phyloP scores from a whole-genome alignment of 139 green algal species.

The Zygnema cylindricum region DNA sequence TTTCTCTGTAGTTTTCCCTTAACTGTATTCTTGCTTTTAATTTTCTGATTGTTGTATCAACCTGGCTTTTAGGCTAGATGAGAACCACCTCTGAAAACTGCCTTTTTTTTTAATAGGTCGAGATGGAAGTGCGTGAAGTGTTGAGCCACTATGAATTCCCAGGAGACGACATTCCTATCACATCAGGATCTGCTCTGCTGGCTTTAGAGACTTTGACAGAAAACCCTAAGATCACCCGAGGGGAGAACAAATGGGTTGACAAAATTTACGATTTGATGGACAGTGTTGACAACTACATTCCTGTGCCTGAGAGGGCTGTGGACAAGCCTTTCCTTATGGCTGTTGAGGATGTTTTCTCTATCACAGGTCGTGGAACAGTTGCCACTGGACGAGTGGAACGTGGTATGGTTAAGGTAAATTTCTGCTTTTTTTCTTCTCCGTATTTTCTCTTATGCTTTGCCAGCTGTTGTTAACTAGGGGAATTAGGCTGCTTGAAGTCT shows the following conservation, averaged over 20 bases:
- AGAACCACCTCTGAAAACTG: no score
- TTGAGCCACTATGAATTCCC: conserved; percentile 88
- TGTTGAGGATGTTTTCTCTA: conserved; percentile 96
- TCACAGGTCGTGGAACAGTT: conserved; percentile 92
- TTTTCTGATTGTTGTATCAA: no score
- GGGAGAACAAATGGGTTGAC: conserved; percentile 65
- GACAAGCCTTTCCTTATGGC: conserved; percentile 97
- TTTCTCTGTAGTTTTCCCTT: no score
- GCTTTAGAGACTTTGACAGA: conserved; percentile 44
- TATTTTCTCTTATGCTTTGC: background rate
- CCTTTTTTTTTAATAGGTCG: conserved; percentile 90
- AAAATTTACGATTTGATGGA: conserved; percentile 81
- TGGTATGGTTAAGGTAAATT: conserved; percentile 86
- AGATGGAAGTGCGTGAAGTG: conserved; percentile 97
- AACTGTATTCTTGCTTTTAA: no score
- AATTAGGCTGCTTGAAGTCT: background rate
- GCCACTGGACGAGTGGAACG: conserved; percentile 92
- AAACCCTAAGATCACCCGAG: conserved; percentile 32
- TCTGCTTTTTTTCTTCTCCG: no score
- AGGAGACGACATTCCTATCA: conserved; percentile 54
- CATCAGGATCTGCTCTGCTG: conserved; percentile 49
- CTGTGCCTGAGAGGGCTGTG: conserved; percentile 78
- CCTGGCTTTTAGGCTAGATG: no score
- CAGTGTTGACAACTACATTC: conserved; percentile 76
- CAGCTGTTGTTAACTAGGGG: background rate